Evolutionary conservation across 257 asterid species (phyloP), one percentile per base, ranked within the genome.

Genomic region (Salvia miltiorrhiza): DNA sequence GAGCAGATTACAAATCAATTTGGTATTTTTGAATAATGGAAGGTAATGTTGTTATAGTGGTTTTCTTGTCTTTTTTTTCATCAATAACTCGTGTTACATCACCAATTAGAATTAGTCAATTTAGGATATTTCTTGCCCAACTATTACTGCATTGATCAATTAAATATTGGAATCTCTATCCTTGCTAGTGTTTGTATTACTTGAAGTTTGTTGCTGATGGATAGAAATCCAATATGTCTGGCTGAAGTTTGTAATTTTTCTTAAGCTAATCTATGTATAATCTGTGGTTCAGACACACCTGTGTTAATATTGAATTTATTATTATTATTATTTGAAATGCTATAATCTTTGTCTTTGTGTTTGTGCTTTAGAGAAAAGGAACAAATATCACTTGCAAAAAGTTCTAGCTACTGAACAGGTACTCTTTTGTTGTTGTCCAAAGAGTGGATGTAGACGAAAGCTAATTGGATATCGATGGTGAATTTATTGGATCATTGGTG

Each of bases 1-100:
- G 96, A 84, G 77, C 74, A 52, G 47, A 79, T 90, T 73, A 96
- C 99, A 23, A 78, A 81, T 14, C 94, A 88, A 69, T 91, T 94
- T 73, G 99, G 99, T 69, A 91, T 94, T 75, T 94, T 94, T 79
- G 89, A 89, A 82, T 97, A 94, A 74, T 94, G 99, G 99, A 94
- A 94, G 98, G 98, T 90, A 85, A 66, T 59, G 12, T 8, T 65
- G 43, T 72, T 3, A 44, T 62, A 33, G 23, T 45, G 4, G 72
- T 9, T 28, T 74, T 74, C 35, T 11, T 62, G 11, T 67, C 44
- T 40, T 21, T 12, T 37, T 68, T 53, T 9, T 21, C 44, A 9
- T 49, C 67, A 11, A 3, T 11, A 40, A 24, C 33, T 49, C 50
- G 9, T 39, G 33, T 49, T 39, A 60, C 75, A 44, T 19, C 11